These are phyloP conservation scores for Rasamsonia emersonii DNA, from an alignment of 2,329 filamentous ascomycete genomes.

Conservation along the genomic window DNA sequence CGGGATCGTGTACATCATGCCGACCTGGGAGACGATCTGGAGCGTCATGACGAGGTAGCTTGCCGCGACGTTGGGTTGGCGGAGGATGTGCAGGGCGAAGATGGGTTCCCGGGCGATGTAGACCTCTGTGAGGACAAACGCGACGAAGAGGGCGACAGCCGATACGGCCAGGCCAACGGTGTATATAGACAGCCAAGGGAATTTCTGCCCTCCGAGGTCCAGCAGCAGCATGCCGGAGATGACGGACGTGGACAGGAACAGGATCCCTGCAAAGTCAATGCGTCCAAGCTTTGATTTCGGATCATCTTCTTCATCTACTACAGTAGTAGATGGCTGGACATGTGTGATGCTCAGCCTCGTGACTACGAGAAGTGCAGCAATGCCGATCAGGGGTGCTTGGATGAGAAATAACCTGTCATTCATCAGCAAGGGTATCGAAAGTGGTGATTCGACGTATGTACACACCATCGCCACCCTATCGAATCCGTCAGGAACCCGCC, in stretches of 20 bases:
- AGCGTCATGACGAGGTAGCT: slow-evolving; percentile 38
- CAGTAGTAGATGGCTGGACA: background rate
- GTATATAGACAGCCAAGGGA: slow-evolving; percentile 22
- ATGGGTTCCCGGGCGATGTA: slow-evolving; percentile 27
- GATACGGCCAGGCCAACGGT: slow-evolving; percentile 13
- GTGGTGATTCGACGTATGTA: slow-evolving; percentile 8
- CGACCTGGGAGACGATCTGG: slow-evolving; percentile 51
- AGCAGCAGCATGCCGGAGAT: slow-evolving; percentile 38
- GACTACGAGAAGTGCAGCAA: slow-evolving; percentile 42
- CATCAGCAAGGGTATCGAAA: background rate
- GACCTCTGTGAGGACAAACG: slow-evolving; percentile 23
- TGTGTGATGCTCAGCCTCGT: slow-evolving; percentile 29
- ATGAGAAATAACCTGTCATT: slow-evolving; percentile 44
- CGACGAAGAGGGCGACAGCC: slow-evolving; percentile 5
- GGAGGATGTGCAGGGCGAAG: slow-evolving; percentile 26
- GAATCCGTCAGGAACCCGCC: slow-evolving; percentile 55
- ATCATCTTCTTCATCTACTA: slow-evolving; percentile 1
- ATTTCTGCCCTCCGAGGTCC: slow-evolving; percentile 40
- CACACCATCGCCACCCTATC: slow-evolving; percentile 60
- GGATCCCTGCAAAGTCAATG: slow-evolving; percentile 52
- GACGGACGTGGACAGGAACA: slow-evolving; percentile 37
- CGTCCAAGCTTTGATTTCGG: slow-evolving; percentile 35
- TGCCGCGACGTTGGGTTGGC: slow-evolving; percentile 19
- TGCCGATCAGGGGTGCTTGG: slow-evolving; percentile 45
- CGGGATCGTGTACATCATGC: slow-evolving; percentile 57